Base-by-base conservation (phyloP, 192 early-diverging fungal species). In the Coemansia interrupta region DNA sequence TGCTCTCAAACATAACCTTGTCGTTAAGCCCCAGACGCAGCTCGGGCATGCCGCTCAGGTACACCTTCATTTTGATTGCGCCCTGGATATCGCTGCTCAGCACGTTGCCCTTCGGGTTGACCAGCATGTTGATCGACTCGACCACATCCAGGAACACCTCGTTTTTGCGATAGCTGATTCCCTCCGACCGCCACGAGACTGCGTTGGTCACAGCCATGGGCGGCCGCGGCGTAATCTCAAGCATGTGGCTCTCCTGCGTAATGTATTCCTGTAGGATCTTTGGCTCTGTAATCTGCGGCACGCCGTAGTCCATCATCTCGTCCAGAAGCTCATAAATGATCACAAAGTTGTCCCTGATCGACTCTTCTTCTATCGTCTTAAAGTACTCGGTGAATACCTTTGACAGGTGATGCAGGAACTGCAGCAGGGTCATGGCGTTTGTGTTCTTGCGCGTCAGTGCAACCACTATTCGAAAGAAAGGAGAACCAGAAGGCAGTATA, bases 401-500 rank as follows among this genome's bases (percentile, higher is more conserved):
- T 57, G 83, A 86, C 43, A 97, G 82, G 61, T 94, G 96, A 64
- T 99, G 92, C 55, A 99, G 84, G 68, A 97, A 99, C 47, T 95
- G 72, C 51, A 99, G 83, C 48, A 97, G 90, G 30, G 91, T 92
- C 43, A 93, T 91, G 15, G 97, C 97, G 65, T 97, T 97, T 32
- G 95, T 91, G 80, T 99, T 99, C 72, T 95, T 96, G 68, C 93
- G 88, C 14, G 93, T 95, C 70, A 96, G 84, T 8, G 94, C 94
- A 55, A 99, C 81, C 70, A 99, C 73, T 76, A 75, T 15, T 12
- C 17, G 18, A 29, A 32, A 46, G 1, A 48, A 89, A 67, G 3
- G 36, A 8, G 18, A 2, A 23, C 17, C n/a, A 20, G 30, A 41
- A 11, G 45, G 45, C 36, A 54, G 17, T 10, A 54, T 22, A n/a